These are phyloP conservation scores for Annulohypoxylon maeteangense DNA, from an alignment of 495 filamentous ascomycete species.

Conservation along the genomic window DNA sequence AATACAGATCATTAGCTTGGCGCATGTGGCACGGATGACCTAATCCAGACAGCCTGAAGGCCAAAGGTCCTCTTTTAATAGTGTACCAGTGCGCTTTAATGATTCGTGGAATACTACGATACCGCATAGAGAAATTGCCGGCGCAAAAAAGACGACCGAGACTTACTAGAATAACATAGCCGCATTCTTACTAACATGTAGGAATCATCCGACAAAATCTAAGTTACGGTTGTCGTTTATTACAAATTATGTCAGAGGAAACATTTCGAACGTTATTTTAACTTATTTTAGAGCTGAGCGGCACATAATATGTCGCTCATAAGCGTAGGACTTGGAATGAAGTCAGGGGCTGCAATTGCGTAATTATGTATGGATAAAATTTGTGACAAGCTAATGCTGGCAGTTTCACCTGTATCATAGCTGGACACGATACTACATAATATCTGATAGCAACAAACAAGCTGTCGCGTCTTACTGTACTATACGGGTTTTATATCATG, in stretches of 20 bases:
- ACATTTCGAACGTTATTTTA: slow-evolving; percentile 10
- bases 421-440: background rate
- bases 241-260: slow-evolving; percentile 12
- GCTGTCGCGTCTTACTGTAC: slow-evolving; percentile 30
- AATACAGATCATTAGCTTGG: background rate
- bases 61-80: slow-evolving; percentile 3
- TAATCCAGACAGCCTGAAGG: background rate
- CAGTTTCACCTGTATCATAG: slow-evolving; percentile 9
- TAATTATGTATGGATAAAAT: background rate
- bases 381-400: background rate
- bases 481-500: slow-evolving; percentile 10
- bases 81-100: slow-evolving; percentile 4
- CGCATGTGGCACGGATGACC: background rate
- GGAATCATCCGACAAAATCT: slow-evolving; percentile 6
- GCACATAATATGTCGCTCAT: background rate
- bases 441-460: background rate
- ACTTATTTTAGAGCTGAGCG: slow-evolving; percentile 1
- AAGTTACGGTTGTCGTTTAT: background rate
- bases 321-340: slow-evolving; percentile 20
- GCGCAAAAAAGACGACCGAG: slow-evolving; percentile 39
- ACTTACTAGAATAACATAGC: slow-evolving; percentile 26
- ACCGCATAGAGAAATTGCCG: slow-evolving; percentile 18
- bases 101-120: slow-evolving; percentile 25
- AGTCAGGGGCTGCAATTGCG: slow-evolving; percentile 14
- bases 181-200: slow-evolving; percentile 13